Base-by-base conservation (phyloP, 345 rosid species). In the Draba incana region DNA sequence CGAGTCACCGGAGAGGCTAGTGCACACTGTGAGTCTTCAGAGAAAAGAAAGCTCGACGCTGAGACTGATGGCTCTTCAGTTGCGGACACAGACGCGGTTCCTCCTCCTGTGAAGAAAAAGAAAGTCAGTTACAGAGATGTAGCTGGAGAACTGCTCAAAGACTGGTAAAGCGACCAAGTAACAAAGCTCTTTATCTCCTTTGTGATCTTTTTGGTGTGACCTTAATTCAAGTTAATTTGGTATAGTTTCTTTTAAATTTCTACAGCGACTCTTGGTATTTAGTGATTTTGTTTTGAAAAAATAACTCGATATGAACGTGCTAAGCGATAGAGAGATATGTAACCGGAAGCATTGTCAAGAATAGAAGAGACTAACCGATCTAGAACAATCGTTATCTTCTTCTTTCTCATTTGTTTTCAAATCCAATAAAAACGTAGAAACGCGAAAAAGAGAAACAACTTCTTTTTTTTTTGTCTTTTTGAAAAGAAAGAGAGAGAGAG, bases 121-220 rank as follows among this genome's bases (percentile, higher is more conserved):
- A 90, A 86, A 80, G 92, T 93, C n/a, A 93, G 98, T 81, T 93
- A 86, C 78, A 79, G 81, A 60, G 91, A 93, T 78, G 57, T 93
- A 15, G 95, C 92, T 0, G 66, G 70, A 5, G 84, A 86, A 64
- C 72, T 93, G 63, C 90, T 93, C 62, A 82, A 84, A 79, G 89
- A 85, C 62, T 85, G 81, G 82, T 76, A 75, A 57, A 66, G 47
- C 8, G 14, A 55, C 55, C 16, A 53, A 50, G 66, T 49, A 11
- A 3, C 2, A 37, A 37, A 37, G 28, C 13, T 42, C 35, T 35
- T 35, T 35, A 14, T 24, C 41, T 38, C n/a, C 33, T 58, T 35
- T 51, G 10, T 47, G 46, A 9, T 35, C 39, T 8, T 35, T 31
- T 47, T 42, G 16, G 31, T n/a, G 52, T 51, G 74, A 10, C 66